These are phyloP conservation scores for Termitomyces sp. DNA, from an alignment of 768 basidiomycete species.

Conservation along the genomic window DNA sequence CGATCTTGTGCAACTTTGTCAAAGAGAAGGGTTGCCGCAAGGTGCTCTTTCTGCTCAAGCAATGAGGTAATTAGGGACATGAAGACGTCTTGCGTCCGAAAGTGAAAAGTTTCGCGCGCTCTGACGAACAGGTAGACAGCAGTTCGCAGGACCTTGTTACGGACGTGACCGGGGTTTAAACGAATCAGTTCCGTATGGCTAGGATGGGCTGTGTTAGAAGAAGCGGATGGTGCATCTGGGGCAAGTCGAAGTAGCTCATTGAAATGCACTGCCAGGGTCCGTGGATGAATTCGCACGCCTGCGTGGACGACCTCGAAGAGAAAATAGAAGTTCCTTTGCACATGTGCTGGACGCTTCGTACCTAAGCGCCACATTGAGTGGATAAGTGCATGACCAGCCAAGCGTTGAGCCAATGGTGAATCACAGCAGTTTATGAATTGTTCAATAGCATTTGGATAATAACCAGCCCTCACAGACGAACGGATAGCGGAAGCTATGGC, in stretches of 20 bases:
- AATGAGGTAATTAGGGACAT: neutral
- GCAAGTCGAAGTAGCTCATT: neutral
- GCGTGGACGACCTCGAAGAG: neutral
- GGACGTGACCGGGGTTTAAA: neutral
- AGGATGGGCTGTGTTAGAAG: fast-evolving
- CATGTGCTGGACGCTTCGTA: fast-evolving
- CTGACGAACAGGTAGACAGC: neutral
- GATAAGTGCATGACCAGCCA: neutral
- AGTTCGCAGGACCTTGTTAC: neutral
- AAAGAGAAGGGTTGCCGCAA: neutral
- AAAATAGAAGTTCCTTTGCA: neutral
- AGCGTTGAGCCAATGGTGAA: neutral
- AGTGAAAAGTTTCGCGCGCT: neutral
- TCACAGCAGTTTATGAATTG: neutral
- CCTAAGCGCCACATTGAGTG: neutral
- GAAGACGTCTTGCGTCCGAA: neutral
- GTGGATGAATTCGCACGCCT: neutral
- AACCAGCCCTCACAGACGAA: neutral
- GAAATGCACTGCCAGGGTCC: neutral
- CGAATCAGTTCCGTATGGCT: no score
- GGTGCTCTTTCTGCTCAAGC: neutral
- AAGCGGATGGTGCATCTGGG: neutral
- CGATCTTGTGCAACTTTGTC: neutral
- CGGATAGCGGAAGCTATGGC: neutral
- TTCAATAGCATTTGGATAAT: neutral